These are phyloP conservation scores for Chimonanthus salicifolius DNA, from an alignment of 164 flowering plant species.

Conservation along the genomic window DNA sequence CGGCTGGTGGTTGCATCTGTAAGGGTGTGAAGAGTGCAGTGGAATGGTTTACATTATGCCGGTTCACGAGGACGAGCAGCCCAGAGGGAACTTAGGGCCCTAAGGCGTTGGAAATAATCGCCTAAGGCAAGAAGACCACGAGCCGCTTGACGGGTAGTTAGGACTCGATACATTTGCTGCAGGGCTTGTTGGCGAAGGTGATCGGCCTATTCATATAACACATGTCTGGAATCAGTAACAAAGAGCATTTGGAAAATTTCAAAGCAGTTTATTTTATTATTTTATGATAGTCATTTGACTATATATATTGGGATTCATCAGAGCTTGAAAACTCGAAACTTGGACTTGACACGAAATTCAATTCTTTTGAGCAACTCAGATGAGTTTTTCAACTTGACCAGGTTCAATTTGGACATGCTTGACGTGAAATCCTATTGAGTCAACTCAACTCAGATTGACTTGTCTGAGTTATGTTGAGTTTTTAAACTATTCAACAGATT, in stretches of 20 bases:
- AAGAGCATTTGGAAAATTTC: background rate
- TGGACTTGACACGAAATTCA: no score
- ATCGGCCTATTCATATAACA: constrained; percentile 54
- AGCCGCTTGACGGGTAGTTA: constrained; percentile 77
- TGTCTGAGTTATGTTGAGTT: no score
- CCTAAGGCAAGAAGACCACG: constrained; percentile 72
- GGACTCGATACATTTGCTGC: constrained; percentile 54
- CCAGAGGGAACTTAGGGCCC: constrained; percentile 75
- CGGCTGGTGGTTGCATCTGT: background rate
- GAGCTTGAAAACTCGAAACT: no score
- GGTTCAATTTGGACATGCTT: no score
- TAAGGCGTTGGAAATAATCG: constrained; percentile 78
- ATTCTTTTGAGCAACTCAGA: no score
- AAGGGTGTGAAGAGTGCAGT: background rate
- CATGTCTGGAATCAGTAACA: background rate
- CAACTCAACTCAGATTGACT: no score
- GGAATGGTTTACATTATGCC: constrained; percentile 23
- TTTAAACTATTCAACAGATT: no score
- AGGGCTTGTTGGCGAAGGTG: constrained; percentile 71
- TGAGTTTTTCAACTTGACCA: no score
- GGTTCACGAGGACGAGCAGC: constrained; percentile 58
- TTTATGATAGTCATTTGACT: no score
- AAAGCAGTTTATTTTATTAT: no score
- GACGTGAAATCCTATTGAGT: no score
- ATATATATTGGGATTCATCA: no score